Evolutionary conservation across 371 early-diverging fungal species (phyloP).

Genomic region (Synchytrium microbalum): DNA sequence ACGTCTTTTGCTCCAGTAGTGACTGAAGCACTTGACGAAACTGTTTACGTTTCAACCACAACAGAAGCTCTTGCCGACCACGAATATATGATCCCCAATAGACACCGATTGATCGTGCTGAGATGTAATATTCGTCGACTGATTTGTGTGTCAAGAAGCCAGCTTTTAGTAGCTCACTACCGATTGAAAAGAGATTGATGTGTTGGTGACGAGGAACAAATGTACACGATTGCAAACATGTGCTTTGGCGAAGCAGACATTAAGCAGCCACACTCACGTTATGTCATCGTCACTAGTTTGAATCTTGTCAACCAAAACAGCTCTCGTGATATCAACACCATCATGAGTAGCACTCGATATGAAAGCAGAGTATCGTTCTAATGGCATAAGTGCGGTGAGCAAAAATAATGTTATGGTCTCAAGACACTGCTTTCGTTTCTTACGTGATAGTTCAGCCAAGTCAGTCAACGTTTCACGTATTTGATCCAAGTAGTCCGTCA

Average conservation of each 20-base stretch:
- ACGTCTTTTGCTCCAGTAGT: background rate
- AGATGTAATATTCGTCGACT: background rate
- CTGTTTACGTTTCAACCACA: background rate
- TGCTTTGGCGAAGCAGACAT: background rate
- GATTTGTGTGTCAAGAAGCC: background rate
- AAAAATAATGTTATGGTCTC: too few relatives aligned
- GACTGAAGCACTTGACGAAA: background rate
- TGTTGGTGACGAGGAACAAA: too few relatives aligned
- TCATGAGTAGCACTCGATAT: background rate
- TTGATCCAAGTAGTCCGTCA: background rate
- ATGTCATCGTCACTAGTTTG: background rate
- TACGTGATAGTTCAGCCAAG: background rate
- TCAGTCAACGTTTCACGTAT: background rate
- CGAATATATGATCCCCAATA: background rate
- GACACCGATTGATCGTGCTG: background rate
- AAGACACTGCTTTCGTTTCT: too few relatives aligned
- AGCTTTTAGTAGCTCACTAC: background rate
- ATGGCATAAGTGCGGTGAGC: background rate
- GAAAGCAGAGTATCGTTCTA: background rate
- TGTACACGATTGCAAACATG: too few relatives aligned
- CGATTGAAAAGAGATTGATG: too few relatives aligned
- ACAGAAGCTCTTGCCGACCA: background rate
- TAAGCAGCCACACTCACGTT: background rate
- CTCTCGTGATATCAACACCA: background rate
- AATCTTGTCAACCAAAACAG: background rate